Evolutionary conservation across 2,329 filamentous ascomycete species (phyloP).

Genomic region (Calonectria honghensis): DNA sequence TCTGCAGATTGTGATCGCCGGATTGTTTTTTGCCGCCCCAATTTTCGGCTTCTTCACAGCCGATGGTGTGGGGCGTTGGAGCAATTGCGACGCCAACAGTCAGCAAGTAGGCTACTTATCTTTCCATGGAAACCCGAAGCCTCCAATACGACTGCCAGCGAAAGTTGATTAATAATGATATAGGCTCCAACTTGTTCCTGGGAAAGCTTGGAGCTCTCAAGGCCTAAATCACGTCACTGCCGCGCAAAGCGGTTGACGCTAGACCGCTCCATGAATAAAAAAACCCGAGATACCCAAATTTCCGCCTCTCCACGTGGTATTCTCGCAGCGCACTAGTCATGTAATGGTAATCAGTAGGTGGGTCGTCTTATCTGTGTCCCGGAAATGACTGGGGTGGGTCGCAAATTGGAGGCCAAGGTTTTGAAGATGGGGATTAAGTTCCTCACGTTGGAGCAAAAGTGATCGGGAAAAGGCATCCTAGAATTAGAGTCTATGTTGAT

Average conservation of each 20-base stretch:
- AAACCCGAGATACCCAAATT: background rate
- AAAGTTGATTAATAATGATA: background rate
- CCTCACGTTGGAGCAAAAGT: background rate
- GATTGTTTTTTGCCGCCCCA: background rate
- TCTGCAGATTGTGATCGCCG: background rate
- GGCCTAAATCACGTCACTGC: background rate
- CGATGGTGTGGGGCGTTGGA: background rate
- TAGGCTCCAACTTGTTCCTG: background rate
- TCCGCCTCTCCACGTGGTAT: background rate
- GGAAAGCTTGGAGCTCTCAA: background rate
- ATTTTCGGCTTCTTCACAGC: background rate
- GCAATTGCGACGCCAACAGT: background rate
- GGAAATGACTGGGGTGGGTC: background rate
- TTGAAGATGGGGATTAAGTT: background rate
- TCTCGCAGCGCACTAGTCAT: background rate
- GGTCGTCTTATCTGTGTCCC: background rate
- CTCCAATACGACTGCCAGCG: background rate
- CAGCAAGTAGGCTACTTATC: background rate
- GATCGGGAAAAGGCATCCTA: background rate
- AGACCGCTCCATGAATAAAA: background rate
- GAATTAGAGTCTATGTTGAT: background rate
- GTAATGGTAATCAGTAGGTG: background rate
- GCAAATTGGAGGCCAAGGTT: background rate
- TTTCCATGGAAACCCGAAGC: background rate
- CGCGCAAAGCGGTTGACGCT: background rate